Base-by-base conservation (phyloP, 2,329 filamentous ascomycete genomes). In the Neocucurbitaria cava region DNA sequence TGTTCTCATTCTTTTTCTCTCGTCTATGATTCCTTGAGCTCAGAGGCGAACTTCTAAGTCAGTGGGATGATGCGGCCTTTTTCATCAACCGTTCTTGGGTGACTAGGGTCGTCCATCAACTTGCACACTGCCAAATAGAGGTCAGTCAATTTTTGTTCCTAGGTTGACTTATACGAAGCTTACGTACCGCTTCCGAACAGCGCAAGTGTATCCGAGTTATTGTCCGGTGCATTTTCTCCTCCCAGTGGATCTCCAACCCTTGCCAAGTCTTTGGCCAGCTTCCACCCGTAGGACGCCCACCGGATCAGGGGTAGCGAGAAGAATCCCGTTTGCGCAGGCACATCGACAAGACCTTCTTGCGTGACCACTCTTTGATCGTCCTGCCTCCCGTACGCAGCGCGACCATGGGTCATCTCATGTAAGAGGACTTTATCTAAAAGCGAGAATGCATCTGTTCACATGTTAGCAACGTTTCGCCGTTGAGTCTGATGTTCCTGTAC, bases 361-460 rank as follows among this genome's bases (percentile, higher is more conserved):
- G 5, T 4, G 4, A n/a, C 3, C 5, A n/a, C 3, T 4, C 8
- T 15, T 35, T n/a, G 5, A 10, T 8, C n/a, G 10, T 30, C 17
- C 10, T 17, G 4, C 15, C 23, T 30, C 9, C 21, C 30, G 21
- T 39, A 52, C 24, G 45, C 58, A 6, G 23, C 11, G 11, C 49
- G 31, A 7, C 49, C 58, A 31, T 61, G 58, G 3, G 56, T 61
- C 58, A 59, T 61, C 36, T 61, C 58, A 24, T 59, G 58, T 13
- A 61, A 33, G 13, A 61, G 21, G n/a, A 61, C 53, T 40, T 61
- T 61, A 28, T 61, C 55, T 5, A 59, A 44, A 21, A 61, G 45
- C 1, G 36, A 18, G 21, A 49, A 52, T 5, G 53, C 49, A 47
- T 61, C 58, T 61, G 24, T 7, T 28, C 8, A 23, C 11, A 18